phyloP scores from a whole-genome alignment of 2,329 filamentous ascomycete species.

The Juglanconis sp. region DNA sequence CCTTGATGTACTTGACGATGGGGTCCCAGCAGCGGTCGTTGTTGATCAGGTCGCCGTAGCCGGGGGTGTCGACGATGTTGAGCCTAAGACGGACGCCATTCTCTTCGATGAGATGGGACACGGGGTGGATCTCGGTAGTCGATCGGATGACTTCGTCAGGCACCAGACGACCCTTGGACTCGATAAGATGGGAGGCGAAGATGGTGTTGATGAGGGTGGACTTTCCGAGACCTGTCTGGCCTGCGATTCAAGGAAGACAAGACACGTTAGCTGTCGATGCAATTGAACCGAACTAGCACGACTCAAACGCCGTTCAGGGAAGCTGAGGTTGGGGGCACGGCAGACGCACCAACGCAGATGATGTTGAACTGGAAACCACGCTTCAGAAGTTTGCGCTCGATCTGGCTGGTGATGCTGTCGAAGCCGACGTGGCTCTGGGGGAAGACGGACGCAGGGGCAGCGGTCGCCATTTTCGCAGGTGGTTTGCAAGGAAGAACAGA shows the following conservation, averaged over 20 bases:
- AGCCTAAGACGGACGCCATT: constrained; percentile 95
- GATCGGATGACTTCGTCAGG: constrained; percentile 91
- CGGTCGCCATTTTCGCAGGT: constrained; percentile 49
- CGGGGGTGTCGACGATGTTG: constrained; percentile 98
- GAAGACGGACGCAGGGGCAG: constrained; percentile 71
- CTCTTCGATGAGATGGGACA: constrained; percentile 98
- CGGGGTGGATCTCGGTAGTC: constrained; percentile 96
- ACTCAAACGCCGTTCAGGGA: background rate
- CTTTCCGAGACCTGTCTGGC: constrained; percentile 97
- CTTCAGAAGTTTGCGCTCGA: constrained; percentile 99
- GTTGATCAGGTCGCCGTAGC: constrained; percentile 98
- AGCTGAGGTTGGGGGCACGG: background rate
- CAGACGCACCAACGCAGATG: constrained; percentile 90
- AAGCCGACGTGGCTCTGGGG: constrained; percentile 99
- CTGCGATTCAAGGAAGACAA: constrained; percentile 45
- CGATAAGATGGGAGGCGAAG: constrained; percentile 98
- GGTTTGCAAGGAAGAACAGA: constrained; percentile 22
- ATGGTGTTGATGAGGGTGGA: constrained; percentile 99
- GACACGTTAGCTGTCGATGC: constrained; percentile 27
- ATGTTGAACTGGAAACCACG: constrained; percentile 99
- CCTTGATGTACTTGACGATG: constrained; percentile 99
- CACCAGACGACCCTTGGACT: constrained; percentile 92
- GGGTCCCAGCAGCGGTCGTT: constrained; percentile 99
- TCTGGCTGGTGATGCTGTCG: constrained; percentile 99
- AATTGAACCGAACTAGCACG: background rate